Evolutionary conservation across 2,329 filamentous ascomycete genomes (phyloP), one percentile per base, ranked within the genome.

Genomic region (Epichloe brachyelytri): DNA sequence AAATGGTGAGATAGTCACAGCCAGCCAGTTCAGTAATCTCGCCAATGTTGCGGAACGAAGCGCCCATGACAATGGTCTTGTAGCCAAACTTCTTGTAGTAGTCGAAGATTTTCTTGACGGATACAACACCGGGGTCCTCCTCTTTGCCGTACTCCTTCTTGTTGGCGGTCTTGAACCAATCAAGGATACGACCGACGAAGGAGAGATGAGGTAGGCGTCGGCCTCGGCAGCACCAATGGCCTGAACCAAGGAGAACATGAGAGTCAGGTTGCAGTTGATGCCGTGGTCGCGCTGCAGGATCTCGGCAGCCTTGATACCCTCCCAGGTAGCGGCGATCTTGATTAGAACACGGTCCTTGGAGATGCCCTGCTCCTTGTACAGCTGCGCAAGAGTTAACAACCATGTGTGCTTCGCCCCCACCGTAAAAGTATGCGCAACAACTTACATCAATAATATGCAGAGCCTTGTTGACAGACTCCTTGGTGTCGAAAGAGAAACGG

Each of bases 81-180:
- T 98, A 96, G 71, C 86, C 88, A 71, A 77, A 88, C 81, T 97
- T 97, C 88, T 98, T 98, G 86, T 98, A 98, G 87, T 98, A 98
- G 82, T 98, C 93, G 83, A 85, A 98, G 77, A 98, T 98, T 71
- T 65, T 68, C 79, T 91, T 80, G 67, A 98, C 93, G 59, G 86
- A 91, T 76, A 88, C 80, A 72, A 98, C 93, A 78, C 93, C 93
- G 52, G 93, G 93, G 78, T 98, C 93, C 71, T 95, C 87, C 72
- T 86, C 76, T 70, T 88, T 80, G 68, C 77, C 65, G 83, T 90
- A 98, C 60, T 93, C 86, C 81, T 94, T 90, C 84, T 95, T 95
- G 71, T 83, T 87, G 62, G 83, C 76, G 54, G 88, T 88, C 88
- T 98, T 98, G 87, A 85, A 96, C 91, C 91, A 98, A 77, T 98